These are phyloP conservation scores for Myochromella boudieri DNA, from an alignment of 768 basidiomycete species.

Conservation along the genomic window DNA sequence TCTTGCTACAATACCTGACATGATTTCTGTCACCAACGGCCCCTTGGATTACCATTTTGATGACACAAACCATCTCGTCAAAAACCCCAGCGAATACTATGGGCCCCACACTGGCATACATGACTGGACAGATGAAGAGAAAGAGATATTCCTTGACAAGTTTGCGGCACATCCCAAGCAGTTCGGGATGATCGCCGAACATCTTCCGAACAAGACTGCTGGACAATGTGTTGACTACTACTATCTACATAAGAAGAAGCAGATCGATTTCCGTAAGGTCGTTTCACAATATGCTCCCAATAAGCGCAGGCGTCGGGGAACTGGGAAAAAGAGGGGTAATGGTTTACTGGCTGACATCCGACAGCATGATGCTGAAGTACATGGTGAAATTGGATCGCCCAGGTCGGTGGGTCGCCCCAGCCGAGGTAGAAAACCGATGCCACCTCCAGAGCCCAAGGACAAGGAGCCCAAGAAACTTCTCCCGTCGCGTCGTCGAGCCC, in stretches of 20 bases:
- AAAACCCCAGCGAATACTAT: constrained; percentile 78
- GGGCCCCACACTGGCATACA: constrained; percentile 69
- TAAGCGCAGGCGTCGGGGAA: constrained; percentile 60
- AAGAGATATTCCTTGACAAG: constrained; percentile 72
- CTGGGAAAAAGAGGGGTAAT: constrained; percentile 78
- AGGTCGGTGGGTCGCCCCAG: constrained; percentile 35
- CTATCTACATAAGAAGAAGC: constrained; percentile 90
- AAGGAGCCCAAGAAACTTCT: constrained; percentile 31
- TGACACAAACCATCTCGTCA: constrained; percentile 82
- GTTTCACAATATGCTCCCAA: constrained; percentile 65
- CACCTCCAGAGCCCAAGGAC: constrained; percentile 24
- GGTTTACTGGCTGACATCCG: constrained; percentile 80
- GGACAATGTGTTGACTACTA: constrained; percentile 92
- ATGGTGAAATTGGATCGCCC: constrained; percentile 32
- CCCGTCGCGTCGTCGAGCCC: constrained; percentile 38
- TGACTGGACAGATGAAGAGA: constrained; percentile 88
- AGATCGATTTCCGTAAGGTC: constrained; percentile 82
- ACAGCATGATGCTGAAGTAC: constrained; percentile 65
- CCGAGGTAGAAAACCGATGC: constrained; percentile 40
- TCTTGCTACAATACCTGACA: constrained; percentile 86
- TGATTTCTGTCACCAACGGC: constrained; percentile 71
- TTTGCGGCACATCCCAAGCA: constrained; percentile 90
- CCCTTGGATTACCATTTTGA: constrained; percentile 67
- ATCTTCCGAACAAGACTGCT: constrained; percentile 80
- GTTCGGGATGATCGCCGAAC: constrained; percentile 88